Percentiles rank a stretch among this genome's conserved stretches.
These are phyloP conservation scores for Testicularia cyperi DNA, from an alignment of 1,284 basidiomycete species.

Conservation along the genomic window DNA sequence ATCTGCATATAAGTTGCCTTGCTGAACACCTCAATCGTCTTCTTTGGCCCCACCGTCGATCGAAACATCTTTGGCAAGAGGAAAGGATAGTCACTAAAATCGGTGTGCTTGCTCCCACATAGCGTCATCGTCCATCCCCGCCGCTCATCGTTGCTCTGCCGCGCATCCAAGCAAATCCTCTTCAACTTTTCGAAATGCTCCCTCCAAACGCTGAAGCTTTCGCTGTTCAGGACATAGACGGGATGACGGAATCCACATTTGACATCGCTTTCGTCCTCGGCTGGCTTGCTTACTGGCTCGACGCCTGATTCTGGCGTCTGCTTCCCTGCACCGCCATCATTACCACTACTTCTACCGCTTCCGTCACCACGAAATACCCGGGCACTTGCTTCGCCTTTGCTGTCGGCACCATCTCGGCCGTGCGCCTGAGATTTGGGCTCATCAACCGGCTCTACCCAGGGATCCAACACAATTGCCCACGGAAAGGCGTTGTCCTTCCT, in stretches of 20 bases:
- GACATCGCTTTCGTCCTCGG: constrained; percentile 20
- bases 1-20: constrained; percentile 41
- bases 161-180: constrained; percentile 33
- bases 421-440: too few relatives aligned
- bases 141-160: constrained; percentile 9
- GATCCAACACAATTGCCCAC: constrained; percentile 43
- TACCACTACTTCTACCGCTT: too few relatives aligned
- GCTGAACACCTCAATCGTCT: constrained; percentile 36
- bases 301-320: too few relatives aligned
- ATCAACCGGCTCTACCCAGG: constrained; percentile 50
- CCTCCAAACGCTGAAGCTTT: constrained; percentile 42
- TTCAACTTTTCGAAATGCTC: constrained; percentile 39
- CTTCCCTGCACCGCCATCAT: too few relatives aligned
- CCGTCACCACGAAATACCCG: too few relatives aligned
- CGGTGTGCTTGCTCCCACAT: constrained; percentile 45
- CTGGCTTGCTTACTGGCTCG: constrained; percentile 43
- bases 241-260: constrained; percentile 26
- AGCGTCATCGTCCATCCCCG: constrained; percentile 52
- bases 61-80: constrained; percentile 46
- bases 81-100: constrained; percentile 49
- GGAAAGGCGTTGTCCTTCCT: constrained; percentile 16
- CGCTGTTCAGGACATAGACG: constrained; percentile 48
- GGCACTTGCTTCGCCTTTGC: too few relatives aligned
- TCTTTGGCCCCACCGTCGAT: constrained; percentile 38
- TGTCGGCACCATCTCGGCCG: too few relatives aligned